Percentiles rank a stretch among this genome's conserved stretches.
Evolutionary conservation across 768 basidiomycete genomes (phyloP).

Genomic region (Basidioascus undulatus): DNA sequence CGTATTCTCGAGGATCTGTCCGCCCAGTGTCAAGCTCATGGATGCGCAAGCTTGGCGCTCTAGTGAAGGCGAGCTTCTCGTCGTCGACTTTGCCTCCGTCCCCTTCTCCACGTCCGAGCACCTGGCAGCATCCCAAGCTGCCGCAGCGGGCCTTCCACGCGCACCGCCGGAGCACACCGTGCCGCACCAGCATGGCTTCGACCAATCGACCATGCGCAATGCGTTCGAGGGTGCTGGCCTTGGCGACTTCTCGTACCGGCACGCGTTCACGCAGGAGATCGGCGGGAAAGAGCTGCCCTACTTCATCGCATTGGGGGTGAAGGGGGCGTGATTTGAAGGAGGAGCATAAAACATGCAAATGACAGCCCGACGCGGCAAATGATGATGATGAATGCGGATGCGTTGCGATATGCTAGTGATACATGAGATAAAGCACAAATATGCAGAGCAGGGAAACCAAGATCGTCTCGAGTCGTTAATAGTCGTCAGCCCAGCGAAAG

Average conservation of each 20-base stretch:
- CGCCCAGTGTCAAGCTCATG: no score
- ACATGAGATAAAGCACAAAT: background rate
- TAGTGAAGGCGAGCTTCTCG: slow-evolving; percentile 30
- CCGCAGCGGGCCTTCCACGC: no score
- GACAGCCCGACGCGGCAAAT: background rate
- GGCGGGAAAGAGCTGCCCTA: slow-evolving; percentile 20
- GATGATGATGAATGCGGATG: background rate
- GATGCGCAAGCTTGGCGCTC: no score
- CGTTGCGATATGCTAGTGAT: background rate
- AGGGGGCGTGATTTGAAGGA: background rate
- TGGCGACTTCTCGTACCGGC: slow-evolving; percentile 22
- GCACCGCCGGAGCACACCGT: slow-evolving; percentile 22
- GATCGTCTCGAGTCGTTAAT: background rate
- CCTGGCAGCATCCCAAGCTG: background rate
- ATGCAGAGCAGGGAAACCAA: background rate
- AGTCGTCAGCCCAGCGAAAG: background rate
- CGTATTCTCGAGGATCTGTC: no score
- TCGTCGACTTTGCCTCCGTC: slow-evolving; percentile 24
- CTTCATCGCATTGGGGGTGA: slow-evolving; percentile 32
- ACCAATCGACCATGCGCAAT: slow-evolving; percentile 25
- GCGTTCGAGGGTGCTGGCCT: slow-evolving; percentile 34
- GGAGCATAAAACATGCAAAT: background rate
- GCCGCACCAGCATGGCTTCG: slow-evolving; percentile 31
- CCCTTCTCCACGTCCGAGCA: slow-evolving; percentile 1
- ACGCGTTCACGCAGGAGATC: slow-evolving; percentile 2